These are phyloP conservation scores for Diutina neorugosa DNA, from an alignment of 1,139 yeast species.

Conservation along the genomic window DNA sequence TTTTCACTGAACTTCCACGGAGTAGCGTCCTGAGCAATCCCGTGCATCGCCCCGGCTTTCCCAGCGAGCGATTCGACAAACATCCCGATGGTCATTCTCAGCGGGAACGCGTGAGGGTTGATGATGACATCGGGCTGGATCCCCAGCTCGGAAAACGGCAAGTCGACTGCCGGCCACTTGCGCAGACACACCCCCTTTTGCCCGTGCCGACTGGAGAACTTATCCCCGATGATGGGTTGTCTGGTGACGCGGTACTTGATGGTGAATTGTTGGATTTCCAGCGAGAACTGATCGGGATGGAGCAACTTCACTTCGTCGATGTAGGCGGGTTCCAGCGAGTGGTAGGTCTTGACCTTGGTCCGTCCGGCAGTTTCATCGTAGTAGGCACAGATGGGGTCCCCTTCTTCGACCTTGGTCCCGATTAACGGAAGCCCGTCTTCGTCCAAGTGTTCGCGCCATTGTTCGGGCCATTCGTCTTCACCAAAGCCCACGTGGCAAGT, in stretches of 20 bases:
- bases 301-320: constrained; percentile 89
- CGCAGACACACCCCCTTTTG: constrained; percentile 99
- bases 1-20: constrained; percentile 91
- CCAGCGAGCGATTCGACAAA: constrained; percentile 97
- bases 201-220: constrained; percentile 96
- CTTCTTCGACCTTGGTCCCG: constrained; percentile 83
- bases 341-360: constrained; percentile 87
- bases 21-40: constrained; percentile 93
- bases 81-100: constrained; percentile 99
- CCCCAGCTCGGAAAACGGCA: constrained; percentile 95
- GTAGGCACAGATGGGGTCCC: constrained; percentile 91
- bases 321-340: constrained; percentile 88
- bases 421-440: constrained; percentile 87
- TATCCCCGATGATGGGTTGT: constrained; percentile 93
- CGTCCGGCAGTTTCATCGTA: constrained; percentile 86
- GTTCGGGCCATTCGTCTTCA: constrained; percentile 79
- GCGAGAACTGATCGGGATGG: constrained; percentile 71
- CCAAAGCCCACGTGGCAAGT: constrained; percentile 96
- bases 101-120: constrained; percentile 98
- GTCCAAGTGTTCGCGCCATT: constrained; percentile 81
- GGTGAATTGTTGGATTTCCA: constrained; percentile 74
- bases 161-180: constrained; percentile 93
- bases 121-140: constrained; percentile 96
- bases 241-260: constrained; percentile 88
- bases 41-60: constrained; percentile 96